Evolutionary conservation across 2,329 filamentous ascomycete genomes (phyloP), one percentile per base, ranked within the genome.

Genomic region (Botrytis squamosa): DNA sequence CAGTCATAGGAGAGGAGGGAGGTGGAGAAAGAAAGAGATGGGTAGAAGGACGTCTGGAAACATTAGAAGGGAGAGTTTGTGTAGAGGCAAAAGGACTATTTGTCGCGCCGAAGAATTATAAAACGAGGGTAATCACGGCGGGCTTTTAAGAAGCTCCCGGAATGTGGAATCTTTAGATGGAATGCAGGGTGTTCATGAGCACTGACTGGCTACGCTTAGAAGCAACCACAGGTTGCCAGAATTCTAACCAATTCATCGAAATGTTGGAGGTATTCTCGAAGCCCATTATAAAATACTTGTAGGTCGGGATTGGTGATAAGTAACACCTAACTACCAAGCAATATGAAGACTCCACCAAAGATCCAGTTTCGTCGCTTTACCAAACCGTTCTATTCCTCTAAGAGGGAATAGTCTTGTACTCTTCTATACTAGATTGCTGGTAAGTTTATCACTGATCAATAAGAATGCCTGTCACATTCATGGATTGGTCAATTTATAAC

Each of bases 1-100:
- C 86, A 62, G 81, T 86, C 73, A 77, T 78, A 73, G 80, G 77
- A 74, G 81, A 81, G 3, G 81, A 65, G 22, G 72, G 67, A 25
- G 66, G 44, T 9, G 44, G 66, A 16, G 72, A 71, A 44, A 71
- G 67, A 49, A 71, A 73, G 44, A 80, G 84, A 71, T 90, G 87
- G 83, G 88, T 88, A 62, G 81, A 82, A 57, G 88, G 85, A 5
- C 84, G 83, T 36, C 78, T 92, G 22, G 88, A 90, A 82, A 87
- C 83, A 29, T 75, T 86, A 36, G 83, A 85, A n/a, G 91, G 90
- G 8, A 82, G 81, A 46, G 80, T 89, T 16, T 89, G 85, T 77
- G 89, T 91, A 0, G 86, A 88, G 79, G 89, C 89, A 0, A 86
- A 84, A 68, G 87, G 83, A 10, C 79, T 90, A 66, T 90, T 90